These are phyloP conservation scores for Camelina laxa DNA, from an alignment of 345 rosid species.

Conservation along the genomic window DNA sequence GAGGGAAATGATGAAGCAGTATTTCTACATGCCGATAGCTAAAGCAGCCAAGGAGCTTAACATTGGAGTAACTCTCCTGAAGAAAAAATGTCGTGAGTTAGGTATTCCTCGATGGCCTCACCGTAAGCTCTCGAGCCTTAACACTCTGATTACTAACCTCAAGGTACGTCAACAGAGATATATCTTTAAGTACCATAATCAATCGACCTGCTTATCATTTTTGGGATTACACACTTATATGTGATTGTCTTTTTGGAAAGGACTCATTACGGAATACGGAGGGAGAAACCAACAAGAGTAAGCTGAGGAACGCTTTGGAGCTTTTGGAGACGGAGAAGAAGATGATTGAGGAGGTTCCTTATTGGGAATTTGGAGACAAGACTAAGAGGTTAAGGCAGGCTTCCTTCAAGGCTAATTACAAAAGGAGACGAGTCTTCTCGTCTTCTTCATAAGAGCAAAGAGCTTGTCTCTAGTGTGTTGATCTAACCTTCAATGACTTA, in stretches of 20 bases:
- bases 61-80: conserved; percentile 65
- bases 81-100: conserved; percentile 70
- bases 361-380: conserved; percentile 53
- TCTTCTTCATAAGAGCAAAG: conserved; percentile 1
- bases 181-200: neutral
- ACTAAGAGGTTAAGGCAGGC: conserved; percentile 82
- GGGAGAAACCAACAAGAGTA: conserved; percentile 39
- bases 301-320: conserved; percentile 51
- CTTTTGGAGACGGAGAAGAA: conserved; percentile 66
- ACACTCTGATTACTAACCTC: conserved; percentile 51
- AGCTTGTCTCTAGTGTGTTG: neutral
- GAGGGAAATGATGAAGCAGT: conserved; percentile 46
- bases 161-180: conserved; percentile 43
- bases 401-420: conserved; percentile 83
- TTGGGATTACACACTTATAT: neutral
- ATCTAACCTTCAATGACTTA: neutral
- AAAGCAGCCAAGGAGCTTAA: conserved; percentile 70
- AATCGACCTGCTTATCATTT: neutral
- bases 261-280: conserved; percentile 40
- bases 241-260: conserved; percentile 22
- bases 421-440: conserved; percentile 50
- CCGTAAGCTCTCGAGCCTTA: conserved; percentile 65
- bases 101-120: conserved; percentile 74
- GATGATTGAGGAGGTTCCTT: conserved; percentile 66
- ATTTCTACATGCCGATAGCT: conserved; percentile 66